Conservation (phyloP, 495 filamentous ascomycete genomes). For the Mycothermus thermophilus region DNA sequence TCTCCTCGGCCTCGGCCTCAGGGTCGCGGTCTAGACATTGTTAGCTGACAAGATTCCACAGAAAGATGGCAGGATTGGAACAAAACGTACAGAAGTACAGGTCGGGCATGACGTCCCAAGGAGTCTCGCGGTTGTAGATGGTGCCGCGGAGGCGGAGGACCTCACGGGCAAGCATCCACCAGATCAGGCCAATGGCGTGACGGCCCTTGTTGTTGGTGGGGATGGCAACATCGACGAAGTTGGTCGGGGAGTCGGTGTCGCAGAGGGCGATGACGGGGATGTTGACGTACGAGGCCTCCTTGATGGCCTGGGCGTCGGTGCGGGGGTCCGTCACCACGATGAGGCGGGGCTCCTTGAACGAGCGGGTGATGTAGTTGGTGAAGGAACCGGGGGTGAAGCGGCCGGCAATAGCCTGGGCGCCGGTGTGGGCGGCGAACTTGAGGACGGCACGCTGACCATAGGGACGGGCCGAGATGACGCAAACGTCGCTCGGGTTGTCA, state of each 20-base stretch:
- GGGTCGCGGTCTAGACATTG: slow-evolving; percentile 76
- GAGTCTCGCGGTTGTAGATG: slow-evolving; percentile 79
- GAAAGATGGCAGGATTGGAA: too few relatives aligned
- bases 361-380: slow-evolving; percentile 99
- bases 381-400: slow-evolving; percentile 99
- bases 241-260: slow-evolving; percentile 98
- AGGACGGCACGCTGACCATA: slow-evolving; percentile 98
- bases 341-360: slow-evolving; percentile 99
- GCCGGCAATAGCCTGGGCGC: slow-evolving; percentile 93
- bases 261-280: slow-evolving; percentile 98
- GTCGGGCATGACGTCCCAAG: slow-evolving; percentile 99
- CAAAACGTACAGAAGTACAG: slow-evolving; percentile 77
- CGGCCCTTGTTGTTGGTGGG: slow-evolving; percentile 99
- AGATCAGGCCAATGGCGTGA: slow-evolving; percentile 93
- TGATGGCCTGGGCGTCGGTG: slow-evolving; percentile 99
- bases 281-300: slow-evolving; percentile 99
- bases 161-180: slow-evolving; percentile 99
- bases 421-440: slow-evolving; percentile 96
- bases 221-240: slow-evolving; percentile 98
- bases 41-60: too few relatives aligned
- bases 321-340: slow-evolving; percentile 99
- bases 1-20: slow-evolving; percentile 95
- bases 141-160: slow-evolving; percentile 96
- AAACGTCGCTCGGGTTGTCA: slow-evolving; percentile 98
- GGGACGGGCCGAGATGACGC: slow-evolving; percentile 97